Evolutionary conservation across 129 eudicot species (phyloP).

Genomic region (Flaveria linearis): DNA sequence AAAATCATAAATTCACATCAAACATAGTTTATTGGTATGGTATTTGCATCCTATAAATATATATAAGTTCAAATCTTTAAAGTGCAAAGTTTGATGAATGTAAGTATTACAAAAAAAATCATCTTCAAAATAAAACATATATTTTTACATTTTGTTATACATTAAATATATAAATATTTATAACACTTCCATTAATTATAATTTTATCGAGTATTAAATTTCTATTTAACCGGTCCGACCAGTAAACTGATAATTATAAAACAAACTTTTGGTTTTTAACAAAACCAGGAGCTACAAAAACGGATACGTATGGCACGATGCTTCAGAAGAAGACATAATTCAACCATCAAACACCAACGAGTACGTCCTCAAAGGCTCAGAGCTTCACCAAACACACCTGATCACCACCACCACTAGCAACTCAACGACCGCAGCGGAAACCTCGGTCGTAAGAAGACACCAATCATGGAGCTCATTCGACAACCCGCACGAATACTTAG

Average conservation of each 20-base stretch:
- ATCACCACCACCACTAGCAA: background rate
- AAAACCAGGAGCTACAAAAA: slow-evolving; percentile 55
- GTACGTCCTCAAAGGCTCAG: slow-evolving; percentile 57
- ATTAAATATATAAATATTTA: too few relatives aligned
- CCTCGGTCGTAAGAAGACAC: slow-evolving; percentile 26
- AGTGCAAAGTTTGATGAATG: too few relatives aligned
- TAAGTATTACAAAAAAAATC: too few relatives aligned
- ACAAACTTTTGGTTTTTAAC: background rate
- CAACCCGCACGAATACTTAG: slow-evolving; percentile 39
- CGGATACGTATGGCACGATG: slow-evolving; percentile 66
- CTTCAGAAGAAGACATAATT: slow-evolving; percentile 45
- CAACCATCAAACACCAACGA: slow-evolving; percentile 46
- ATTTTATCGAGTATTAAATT: background rate
- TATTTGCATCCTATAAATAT: too few relatives aligned
- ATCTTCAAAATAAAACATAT: too few relatives aligned
- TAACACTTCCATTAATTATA: background rate
- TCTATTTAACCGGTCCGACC: too few relatives aligned
- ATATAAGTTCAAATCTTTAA: too few relatives aligned
- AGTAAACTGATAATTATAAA: too few relatives aligned
- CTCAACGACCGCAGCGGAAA: background rate
- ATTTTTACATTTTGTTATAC: too few relatives aligned
- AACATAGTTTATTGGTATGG: too few relatives aligned
- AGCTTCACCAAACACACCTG: slow-evolving; percentile 32
- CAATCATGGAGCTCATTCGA: slow-evolving; percentile 55
- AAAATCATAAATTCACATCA: too few relatives aligned